Evolutionary conservation across 1,284 basidiomycete species (phyloP).

Genomic region (Leccinum solheimii): DNA sequence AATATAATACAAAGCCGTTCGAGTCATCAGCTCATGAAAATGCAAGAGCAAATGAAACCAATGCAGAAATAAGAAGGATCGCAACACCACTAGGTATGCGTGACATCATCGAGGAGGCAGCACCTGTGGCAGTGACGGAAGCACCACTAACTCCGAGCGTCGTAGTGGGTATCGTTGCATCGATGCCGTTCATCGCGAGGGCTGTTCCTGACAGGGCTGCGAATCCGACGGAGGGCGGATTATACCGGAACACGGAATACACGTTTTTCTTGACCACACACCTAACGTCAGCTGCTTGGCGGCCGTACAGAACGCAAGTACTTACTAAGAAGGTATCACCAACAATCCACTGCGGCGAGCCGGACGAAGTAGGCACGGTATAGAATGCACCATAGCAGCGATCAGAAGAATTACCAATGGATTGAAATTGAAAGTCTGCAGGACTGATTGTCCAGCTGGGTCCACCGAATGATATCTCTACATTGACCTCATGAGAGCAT

Average conservation of each 20-base stretch:
- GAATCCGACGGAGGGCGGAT: constrained; percentile 34
- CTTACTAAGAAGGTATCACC: constrained; percentile 32
- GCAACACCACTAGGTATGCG: neutral
- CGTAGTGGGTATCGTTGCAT: constrained; percentile 23
- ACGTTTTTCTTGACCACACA: constrained; percentile 30
- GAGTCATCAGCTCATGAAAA: neutral
- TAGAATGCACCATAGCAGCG: constrained; percentile 33
- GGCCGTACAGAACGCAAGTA: neutral
- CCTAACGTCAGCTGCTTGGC: constrained; percentile 5
- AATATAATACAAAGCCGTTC: neutral
- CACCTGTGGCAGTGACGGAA: constrained; percentile 12
- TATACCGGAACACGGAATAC: constrained; percentile 33
- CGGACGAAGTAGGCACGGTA: constrained; percentile 14
- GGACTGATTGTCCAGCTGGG: constrained; percentile 28
- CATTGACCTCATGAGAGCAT: constrained; percentile 37
- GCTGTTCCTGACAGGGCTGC: constrained; percentile 30
- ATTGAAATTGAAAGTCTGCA: constrained; percentile 26
- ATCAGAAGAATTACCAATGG: constrained; percentile 3
- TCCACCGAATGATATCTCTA: constrained; percentile 58
- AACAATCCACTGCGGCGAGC: constrained; percentile 28
- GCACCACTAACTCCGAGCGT: constrained; percentile 24
- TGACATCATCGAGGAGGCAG: constrained; percentile 13
- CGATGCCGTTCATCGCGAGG: constrained; percentile 27
- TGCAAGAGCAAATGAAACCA: constrained; percentile 11
- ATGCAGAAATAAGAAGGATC: constrained; percentile 13